Evolutionary conservation across 169 alveolate genomes (phyloP).

Genomic region (Plasmodium cynomolgi): DNA sequence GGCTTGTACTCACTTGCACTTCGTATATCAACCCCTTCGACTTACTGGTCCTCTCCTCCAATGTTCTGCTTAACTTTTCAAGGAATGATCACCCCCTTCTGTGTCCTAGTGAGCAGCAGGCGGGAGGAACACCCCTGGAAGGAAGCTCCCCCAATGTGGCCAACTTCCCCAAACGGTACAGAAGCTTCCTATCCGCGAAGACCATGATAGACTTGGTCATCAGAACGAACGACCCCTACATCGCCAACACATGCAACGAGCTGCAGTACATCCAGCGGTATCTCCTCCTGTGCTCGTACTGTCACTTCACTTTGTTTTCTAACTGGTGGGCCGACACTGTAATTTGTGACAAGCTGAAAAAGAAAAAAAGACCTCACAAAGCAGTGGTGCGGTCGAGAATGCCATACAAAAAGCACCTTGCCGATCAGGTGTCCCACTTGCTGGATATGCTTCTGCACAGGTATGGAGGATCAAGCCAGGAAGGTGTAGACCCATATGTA

Average conservation of each 20-base stretch:
- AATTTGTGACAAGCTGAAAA: conserved; percentile 18
- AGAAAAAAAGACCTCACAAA: conserved; percentile 19
- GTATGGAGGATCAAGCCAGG: background rate
- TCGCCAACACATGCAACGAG: background rate
- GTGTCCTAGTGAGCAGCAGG: background rate
- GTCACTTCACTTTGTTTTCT: conserved; percentile 25
- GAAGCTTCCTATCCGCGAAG: conserved; percentile 25
- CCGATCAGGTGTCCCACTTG: conserved; percentile 40
- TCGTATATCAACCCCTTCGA: conserved; percentile 11
- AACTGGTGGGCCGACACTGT: conserved; percentile 70
- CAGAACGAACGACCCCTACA: conserved; percentile 34
- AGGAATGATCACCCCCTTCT: conserved; percentile 5
- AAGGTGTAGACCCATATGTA: background rate
- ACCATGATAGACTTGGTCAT: background rate
- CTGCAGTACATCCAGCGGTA: conserved; percentile 1
- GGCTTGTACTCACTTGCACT: conserved; percentile 12
- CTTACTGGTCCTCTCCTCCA: background rate
- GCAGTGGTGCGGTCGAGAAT: conserved; percentile 11
- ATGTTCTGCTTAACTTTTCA: conserved; percentile 30
- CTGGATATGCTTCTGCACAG: background rate
- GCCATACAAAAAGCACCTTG: conserved; percentile 30
- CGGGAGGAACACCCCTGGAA: background rate
- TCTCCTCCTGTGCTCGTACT: conserved; percentile 16
- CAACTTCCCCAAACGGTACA: background rate
- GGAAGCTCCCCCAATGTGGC: background rate